These are phyloP conservation scores for Galerina marginata DNA, from an alignment of 768 basidiomycete species.

Conservation along the genomic window DNA sequence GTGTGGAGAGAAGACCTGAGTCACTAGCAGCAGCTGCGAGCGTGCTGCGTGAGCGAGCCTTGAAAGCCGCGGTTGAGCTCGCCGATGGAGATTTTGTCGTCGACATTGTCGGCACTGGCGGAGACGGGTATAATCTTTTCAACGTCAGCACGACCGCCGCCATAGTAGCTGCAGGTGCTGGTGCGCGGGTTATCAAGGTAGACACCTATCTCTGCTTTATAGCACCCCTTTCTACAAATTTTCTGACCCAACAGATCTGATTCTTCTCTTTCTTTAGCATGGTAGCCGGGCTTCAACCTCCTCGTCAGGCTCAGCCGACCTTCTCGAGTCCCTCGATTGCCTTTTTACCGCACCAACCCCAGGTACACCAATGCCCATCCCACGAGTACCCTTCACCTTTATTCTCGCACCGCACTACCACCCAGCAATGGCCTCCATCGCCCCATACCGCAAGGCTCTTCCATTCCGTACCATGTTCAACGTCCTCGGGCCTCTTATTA, in stretches of 20 bases:
- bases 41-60: constrained; percentile 69
- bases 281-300: constrained; percentile 92
- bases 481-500: constrained; percentile 90
- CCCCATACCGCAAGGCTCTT: constrained; percentile 82
- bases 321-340: constrained; percentile 85
- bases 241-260: not conserved
- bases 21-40: constrained; percentile 81
- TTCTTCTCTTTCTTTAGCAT: constrained; percentile 58
- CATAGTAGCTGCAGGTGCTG: constrained; percentile 93
- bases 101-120: constrained; percentile 89
- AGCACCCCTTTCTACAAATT: not conserved
- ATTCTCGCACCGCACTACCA: constrained; percentile 95
- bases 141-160: constrained; percentile 96
- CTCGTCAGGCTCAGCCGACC: constrained; percentile 91
- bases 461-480: constrained; percentile 99
- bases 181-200: constrained; percentile 92
- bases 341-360: constrained; percentile 70
- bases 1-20: constrained; percentile 76
- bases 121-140: constrained; percentile 95
- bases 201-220: constrained; percentile 18
- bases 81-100: constrained; percentile 73
- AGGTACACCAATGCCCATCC: constrained; percentile 59
- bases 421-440: constrained; percentile 80
- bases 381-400: constrained; percentile 84
- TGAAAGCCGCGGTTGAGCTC: constrained; percentile 65